Percentiles rank a stretch among this genome's conserved stretches.
phyloP scores from a whole-genome alignment of 2,329 filamentous ascomycete species.

The Fusarium euwallaceae region DNA sequence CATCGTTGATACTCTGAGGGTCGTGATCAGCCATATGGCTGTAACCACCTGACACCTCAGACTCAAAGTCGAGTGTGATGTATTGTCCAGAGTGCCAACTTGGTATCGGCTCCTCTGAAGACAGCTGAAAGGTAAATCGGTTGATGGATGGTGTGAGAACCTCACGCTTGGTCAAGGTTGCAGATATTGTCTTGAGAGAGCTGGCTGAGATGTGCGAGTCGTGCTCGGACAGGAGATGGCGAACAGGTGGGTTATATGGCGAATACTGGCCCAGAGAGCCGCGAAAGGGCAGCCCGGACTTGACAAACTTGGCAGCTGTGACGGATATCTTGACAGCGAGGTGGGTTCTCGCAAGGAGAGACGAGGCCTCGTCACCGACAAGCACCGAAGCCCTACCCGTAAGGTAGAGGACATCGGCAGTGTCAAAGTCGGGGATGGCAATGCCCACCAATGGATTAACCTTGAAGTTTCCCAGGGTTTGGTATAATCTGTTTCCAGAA shows the following conservation, averaged over 20 bases:
- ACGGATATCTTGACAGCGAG: conserved; percentile 79
- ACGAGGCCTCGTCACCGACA: conserved; percentile 71
- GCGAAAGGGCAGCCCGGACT: conserved; percentile 75
- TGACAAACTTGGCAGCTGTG: conserved; percentile 71
- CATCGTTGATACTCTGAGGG: conserved; percentile 84
- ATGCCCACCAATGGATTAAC: conserved; percentile 76
- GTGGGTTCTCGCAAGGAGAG: conserved; percentile 76
- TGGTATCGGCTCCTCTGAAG: conserved; percentile 35
- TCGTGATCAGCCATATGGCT: conserved; percentile 88
- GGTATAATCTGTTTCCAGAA: conserved; percentile 86
- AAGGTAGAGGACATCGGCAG: conserved; percentile 79
- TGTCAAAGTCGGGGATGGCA: conserved; percentile 80
- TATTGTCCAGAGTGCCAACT: conserved; percentile 80
- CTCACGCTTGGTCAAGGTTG: conserved; percentile 70
- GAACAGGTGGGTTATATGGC: conserved; percentile 83
- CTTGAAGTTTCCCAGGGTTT: conserved; percentile 83
- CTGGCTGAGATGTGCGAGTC: conserved; percentile 31
- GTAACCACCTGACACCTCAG: conserved; percentile 79
- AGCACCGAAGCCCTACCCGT: conserved; percentile 79
- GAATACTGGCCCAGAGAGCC: conserved; percentile 71
- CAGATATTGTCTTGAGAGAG: conserved; percentile 50
- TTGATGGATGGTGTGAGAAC: conserved; percentile 75
- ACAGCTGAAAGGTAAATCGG: conserved; percentile 68
- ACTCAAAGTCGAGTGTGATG: conserved; percentile 78
- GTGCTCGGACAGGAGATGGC: conserved; percentile 72